phyloP scores from a whole-genome alignment of 306 rosid species.

The Cucumis cinereus region DNA sequence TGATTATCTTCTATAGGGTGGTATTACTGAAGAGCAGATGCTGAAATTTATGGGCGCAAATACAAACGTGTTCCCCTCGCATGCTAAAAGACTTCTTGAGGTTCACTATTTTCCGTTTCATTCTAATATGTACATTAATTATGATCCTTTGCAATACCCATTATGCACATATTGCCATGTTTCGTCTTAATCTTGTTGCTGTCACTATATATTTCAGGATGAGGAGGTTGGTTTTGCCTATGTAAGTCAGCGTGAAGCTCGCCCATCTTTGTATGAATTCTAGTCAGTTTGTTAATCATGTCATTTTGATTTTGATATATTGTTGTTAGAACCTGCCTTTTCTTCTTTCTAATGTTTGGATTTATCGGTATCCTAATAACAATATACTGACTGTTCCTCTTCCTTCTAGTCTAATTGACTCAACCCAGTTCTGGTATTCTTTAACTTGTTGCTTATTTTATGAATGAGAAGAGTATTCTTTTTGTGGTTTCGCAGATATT shows the following conservation, averaged over 20 bases:
- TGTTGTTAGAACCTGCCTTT: background rate
- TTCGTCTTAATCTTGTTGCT: background rate
- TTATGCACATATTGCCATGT: background rate
- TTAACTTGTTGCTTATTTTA: background rate
- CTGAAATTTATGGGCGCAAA: conserved; percentile 91
- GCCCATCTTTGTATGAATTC: conserved; percentile 78
- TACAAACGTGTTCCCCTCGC: conserved; percentile 42
- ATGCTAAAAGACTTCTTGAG: conserved; percentile 82
- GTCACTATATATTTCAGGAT: conserved; percentile 42
- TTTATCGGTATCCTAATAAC: background rate
- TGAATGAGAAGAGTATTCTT: background rate
- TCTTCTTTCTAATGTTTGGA: background rate
- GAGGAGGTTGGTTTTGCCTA: conserved; percentile 81
- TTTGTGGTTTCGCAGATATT: conserved; percentile 36
- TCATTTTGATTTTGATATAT: background rate
- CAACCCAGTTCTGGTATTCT: background rate
- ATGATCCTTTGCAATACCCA: conserved; percentile 5
- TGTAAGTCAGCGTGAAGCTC: conserved; percentile 82
- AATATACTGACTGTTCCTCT: background rate
- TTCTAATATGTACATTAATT: conserved; percentile 10
- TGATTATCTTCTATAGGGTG: conserved; percentile 39
- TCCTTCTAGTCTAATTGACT: background rate
- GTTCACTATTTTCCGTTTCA: conserved; percentile 20
- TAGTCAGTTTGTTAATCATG: conserved; percentile 11
- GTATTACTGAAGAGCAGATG: conserved; percentile 94